Evolutionary conservation across 108 stramenopile genomes (phyloP).

Genomic region (Conticribra weissflogii): DNA sequence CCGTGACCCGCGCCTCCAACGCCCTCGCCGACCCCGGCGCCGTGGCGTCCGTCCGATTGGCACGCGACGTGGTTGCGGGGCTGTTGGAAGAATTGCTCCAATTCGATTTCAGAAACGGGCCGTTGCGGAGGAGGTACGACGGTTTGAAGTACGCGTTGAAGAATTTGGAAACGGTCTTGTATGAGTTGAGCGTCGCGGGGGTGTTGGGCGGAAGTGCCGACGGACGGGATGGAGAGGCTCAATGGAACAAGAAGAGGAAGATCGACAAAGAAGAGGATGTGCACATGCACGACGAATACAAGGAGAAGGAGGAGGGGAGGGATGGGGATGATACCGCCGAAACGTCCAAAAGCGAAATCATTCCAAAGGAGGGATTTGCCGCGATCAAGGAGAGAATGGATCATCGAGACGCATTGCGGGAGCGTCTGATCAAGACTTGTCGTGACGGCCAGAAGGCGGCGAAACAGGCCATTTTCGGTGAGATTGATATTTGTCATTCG

Average conservation of each 20-base stretch:
- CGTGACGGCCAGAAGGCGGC: slow-evolving; percentile 92
- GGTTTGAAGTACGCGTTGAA: slow-evolving; percentile 79
- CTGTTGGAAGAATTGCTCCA: slow-evolving; percentile 70
- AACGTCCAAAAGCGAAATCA: no score
- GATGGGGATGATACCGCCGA: not conserved
- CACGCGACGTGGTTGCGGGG: slow-evolving; percentile 55
- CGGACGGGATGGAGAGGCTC: no score
- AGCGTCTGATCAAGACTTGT: slow-evolving; percentile 87
- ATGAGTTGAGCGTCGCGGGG: slow-evolving; percentile 82
- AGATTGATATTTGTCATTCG: no score
- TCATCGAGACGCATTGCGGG: slow-evolving; percentile 80
- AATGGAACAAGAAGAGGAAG: slow-evolving; percentile 16
- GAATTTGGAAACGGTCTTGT: slow-evolving; percentile 84
- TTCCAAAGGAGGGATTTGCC: slow-evolving; percentile 55
- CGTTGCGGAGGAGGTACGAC: slow-evolving; percentile 88
- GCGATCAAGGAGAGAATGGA: slow-evolving; percentile 74
- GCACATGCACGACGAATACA: slow-evolving; percentile 16
- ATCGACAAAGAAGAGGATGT: slow-evolving; percentile 22
- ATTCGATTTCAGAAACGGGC: slow-evolving; percentile 95
- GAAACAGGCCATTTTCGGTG: slow-evolving; percentile 88
- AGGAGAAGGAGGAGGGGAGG: slow-evolving; percentile 14
- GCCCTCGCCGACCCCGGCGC: slow-evolving; percentile 40
- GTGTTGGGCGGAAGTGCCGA: slow-evolving; percentile 8
- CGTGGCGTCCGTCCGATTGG: slow-evolving; percentile 51
- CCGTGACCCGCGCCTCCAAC: slow-evolving; percentile 67